phyloP scores from a whole-genome alignment of 345 rosid species.

The Mangifera indica region DNA sequence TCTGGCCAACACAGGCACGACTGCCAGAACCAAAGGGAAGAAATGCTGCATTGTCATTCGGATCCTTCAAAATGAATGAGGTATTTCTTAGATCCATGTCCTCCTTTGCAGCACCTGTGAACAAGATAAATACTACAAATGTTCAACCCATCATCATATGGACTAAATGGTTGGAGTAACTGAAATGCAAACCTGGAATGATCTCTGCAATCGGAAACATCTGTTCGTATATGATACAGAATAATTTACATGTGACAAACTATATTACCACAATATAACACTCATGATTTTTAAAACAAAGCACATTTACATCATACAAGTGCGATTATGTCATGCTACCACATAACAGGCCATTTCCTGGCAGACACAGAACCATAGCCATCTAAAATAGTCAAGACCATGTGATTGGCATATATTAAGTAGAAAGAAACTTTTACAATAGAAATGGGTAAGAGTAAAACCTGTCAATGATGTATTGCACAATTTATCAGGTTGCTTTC shows the following conservation, averaged over 20 bases:
- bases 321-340: not conserved
- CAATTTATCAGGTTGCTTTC: slow-evolving; percentile 20
- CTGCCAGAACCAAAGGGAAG: slow-evolving; percentile 61
- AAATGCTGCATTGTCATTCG: slow-evolving; percentile 45
- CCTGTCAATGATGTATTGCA: slow-evolving; percentile 27
- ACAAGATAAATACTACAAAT: not conserved
- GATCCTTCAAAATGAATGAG: slow-evolving; percentile 40
- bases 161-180: not conserved
- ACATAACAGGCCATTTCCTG: not conserved
- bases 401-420: not conserved
- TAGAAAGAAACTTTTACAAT: not conserved
- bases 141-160: not conserved
- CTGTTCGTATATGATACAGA: slow-evolving; percentile 9
- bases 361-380: not conserved
- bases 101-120: slow-evolving; percentile 30
- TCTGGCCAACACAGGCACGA: slow-evolving; percentile 61
- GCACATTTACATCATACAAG: not conserved
- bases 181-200: slow-evolving; percentile 9
- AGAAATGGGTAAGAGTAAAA: slow-evolving; percentile 4
- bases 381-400: not conserved
- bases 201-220: not conserved
- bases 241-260: not conserved
- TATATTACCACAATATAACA: not conserved
- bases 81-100: slow-evolving; percentile 2
- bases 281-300: not conserved